Conservation (phyloP, 768 basidiomycete species). For the Neoboletus brunneissimus region DNA sequence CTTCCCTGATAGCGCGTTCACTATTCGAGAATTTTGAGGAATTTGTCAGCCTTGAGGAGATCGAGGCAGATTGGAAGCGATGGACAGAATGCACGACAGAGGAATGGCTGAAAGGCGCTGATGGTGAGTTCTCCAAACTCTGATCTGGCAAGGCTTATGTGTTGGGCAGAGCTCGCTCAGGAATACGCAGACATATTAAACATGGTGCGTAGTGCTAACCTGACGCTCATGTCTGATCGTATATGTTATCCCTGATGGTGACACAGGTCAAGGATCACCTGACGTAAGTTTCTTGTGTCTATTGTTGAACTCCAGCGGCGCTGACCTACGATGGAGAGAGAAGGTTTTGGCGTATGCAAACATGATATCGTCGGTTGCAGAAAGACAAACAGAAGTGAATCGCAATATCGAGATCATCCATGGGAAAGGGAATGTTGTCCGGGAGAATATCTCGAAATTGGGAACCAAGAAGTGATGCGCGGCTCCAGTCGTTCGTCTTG, state of each 20-base stretch:
- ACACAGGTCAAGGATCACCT: constrained; percentile 29
- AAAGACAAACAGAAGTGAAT: constrained; percentile 19
- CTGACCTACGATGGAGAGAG: constrained; percentile 18
- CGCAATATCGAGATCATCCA: constrained; percentile 19
- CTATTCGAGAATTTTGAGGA: constrained; percentile 22
- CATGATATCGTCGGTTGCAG: constrained; percentile 22
- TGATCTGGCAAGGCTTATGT: neutral
- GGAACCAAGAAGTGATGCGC: constrained; percentile 13
- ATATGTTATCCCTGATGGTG: neutral
- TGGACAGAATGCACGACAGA: constrained; percentile 31
- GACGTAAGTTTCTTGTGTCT: constrained; percentile 16
- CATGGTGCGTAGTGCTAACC: constrained; percentile 17
- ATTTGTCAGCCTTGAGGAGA: constrained; percentile 22
- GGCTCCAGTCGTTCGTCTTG: neutral
- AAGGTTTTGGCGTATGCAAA: constrained; percentile 19
- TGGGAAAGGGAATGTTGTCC: constrained; percentile 16
- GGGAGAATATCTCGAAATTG: constrained; percentile 22
- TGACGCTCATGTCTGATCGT: neutral
- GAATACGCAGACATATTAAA: constrained; percentile 19
- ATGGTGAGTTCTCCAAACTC: constrained; percentile 19
- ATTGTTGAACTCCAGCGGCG: neutral
- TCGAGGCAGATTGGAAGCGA: constrained; percentile 21
- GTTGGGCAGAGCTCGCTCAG: constrained; percentile 18
- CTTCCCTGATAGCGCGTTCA: constrained; percentile 9
- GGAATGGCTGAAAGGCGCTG: constrained; percentile 31